Conservation (phyloP, 495 filamentous ascomycete species). For the Massariosphaeria phaeospora region DNA sequence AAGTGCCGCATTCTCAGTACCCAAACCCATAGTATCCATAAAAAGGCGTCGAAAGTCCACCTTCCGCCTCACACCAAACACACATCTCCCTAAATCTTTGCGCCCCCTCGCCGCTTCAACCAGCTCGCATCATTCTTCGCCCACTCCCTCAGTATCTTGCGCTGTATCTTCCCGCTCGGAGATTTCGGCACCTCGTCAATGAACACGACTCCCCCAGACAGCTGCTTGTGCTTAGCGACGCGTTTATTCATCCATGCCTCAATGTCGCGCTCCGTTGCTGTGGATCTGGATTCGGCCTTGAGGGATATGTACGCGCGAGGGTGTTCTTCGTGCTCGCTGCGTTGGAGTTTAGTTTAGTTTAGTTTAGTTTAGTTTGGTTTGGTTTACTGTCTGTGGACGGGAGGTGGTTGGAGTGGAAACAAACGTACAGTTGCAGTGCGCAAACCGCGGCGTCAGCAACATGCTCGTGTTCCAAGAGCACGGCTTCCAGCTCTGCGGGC, state of each 20-base stretch:
- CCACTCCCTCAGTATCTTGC: conserved; percentile 42
- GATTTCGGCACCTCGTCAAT: conserved; percentile 38
- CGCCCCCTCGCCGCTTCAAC: conserved; percentile 24
- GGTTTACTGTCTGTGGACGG: background rate
- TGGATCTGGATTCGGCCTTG: conserved; percentile 29
- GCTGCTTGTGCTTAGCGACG: conserved; percentile 41
- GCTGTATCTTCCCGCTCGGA: conserved; percentile 46
- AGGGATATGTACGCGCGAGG: conserved; percentile 39
- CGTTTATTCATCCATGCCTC: conserved; percentile 34
- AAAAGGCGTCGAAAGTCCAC: no score
- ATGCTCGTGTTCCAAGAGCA: conserved; percentile 42
- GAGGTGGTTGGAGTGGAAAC: background rate
- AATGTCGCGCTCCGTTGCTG: conserved; percentile 34
- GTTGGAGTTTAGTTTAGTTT: background rate
- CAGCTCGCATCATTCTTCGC: conserved; percentile 36
- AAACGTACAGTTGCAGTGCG: conserved; percentile 30
- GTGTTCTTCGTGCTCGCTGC: conserved; percentile 40
- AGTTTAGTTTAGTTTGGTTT: no score
- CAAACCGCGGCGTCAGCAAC: conserved; percentile 47
- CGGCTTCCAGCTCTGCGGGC: conserved; percentile 48
- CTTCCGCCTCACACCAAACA: no score
- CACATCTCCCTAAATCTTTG: conserved; percentile 41
- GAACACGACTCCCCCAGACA: conserved; percentile 40
- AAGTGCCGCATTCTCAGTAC: no score
- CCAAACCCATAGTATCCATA: no score